phyloP scores from a whole-genome alignment of 208 protist genomes.

The Trichomonas gallinae region DNA sequence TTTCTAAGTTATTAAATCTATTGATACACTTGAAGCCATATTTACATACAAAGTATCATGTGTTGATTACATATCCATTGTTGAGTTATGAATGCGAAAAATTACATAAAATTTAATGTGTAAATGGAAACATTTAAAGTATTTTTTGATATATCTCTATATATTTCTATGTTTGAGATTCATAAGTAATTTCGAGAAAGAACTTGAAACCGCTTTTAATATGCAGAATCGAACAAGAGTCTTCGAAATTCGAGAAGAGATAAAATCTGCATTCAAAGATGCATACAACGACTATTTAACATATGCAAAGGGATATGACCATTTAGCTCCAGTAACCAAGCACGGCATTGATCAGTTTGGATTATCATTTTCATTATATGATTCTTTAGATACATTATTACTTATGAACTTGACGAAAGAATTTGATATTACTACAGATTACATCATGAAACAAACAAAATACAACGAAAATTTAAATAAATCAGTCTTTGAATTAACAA shows the following conservation, averaged over 20 bases:
- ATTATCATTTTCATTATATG: neutral
- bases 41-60: no score
- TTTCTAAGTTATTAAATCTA: no score
- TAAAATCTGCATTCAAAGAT: neutral
- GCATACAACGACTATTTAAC: neutral
- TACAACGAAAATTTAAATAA: neutral
- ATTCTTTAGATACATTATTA: neutral
- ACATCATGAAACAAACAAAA: neutral
- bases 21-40: no score
- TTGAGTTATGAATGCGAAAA: no score
- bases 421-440: neutral
- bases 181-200: no score
- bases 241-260: neutral
- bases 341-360: neutral
- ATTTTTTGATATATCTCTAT: no score
- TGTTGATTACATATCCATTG: no score
- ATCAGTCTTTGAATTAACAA: conserved; percentile 57
- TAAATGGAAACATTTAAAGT: no score
- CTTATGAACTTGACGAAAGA: neutral
- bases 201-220: no score
- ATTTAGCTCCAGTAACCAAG: neutral
- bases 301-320: neutral
- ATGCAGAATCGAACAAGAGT: no score
- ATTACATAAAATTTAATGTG: no score
- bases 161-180: no score